Conservation (phyloP, 2,329 filamentous ascomycete species). For the Penicillium olsonii region DNA sequence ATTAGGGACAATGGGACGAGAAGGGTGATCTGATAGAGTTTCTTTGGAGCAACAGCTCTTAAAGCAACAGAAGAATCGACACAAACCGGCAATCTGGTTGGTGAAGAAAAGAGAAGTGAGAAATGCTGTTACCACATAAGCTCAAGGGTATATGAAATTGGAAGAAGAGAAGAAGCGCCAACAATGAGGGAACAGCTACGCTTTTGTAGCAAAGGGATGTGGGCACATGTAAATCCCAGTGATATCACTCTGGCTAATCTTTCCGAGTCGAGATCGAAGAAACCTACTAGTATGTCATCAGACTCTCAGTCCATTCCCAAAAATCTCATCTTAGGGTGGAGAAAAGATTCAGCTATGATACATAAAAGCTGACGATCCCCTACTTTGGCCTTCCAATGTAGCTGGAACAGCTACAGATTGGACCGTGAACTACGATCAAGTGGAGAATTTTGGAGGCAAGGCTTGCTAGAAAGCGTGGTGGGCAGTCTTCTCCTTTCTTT, state of each 20-base stretch:
- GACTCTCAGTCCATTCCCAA: background rate
- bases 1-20: slow-evolving; percentile 8
- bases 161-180: background rate
- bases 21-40: slow-evolving; percentile 10
- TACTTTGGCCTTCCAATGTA: background rate
- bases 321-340: background rate
- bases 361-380: background rate
- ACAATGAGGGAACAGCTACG: background rate
- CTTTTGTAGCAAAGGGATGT: background rate
- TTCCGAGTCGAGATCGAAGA: background rate
- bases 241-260: background rate
- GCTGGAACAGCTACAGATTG: slow-evolving; percentile 3
- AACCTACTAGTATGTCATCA: background rate
- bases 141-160: background rate
- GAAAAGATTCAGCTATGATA: background rate
- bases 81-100: slow-evolving; percentile 15
- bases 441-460: background rate
- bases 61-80: slow-evolving; percentile 19
- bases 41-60: slow-evolving; percentile 22
- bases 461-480: background rate
- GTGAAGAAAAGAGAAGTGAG: background rate
- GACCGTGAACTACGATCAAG: background rate
- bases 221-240: background rate
- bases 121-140: slow-evolving; percentile 3
- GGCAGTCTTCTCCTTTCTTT: background rate